Percentiles rank a stretch among this genome's conserved stretches.
These are phyloP conservation scores for Tetrapisispora arboricola DNA, from an alignment of 805 yeast genomes.

Conservation along the genomic window DNA sequence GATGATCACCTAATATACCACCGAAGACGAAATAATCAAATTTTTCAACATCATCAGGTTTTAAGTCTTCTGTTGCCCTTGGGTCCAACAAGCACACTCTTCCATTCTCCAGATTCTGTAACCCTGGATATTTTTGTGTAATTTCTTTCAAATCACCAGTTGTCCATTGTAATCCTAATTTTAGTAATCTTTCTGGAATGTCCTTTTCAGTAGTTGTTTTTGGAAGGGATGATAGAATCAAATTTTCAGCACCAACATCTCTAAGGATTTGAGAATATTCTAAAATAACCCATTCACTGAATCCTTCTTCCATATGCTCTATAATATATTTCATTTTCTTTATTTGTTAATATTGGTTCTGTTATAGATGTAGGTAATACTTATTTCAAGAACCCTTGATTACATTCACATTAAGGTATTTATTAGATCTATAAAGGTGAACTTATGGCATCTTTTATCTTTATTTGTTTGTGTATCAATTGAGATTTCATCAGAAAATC, in stretches of 20 bases:
- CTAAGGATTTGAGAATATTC: constrained; percentile 76
- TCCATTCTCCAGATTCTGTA: constrained; percentile 34
- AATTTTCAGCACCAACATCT: constrained; percentile 72
- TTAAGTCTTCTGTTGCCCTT: constrained; percentile 62
- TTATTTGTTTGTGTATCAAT: no score
- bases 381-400: no score
- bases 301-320: constrained; percentile 96
- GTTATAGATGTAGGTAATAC: no score
- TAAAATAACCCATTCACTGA: constrained; percentile 89
- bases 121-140: constrained; percentile 31
- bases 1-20: constrained; percentile 92
- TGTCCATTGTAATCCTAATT: constrained; percentile 73
- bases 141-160: constrained; percentile 52
- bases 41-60: constrained; percentile 51
- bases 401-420: no score
- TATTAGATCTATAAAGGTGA: no score
- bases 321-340: constrained; percentile 71
- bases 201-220: constrained; percentile 45
- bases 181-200: constrained; percentile 50
- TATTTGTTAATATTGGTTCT: no score
- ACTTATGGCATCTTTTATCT: no score
- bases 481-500: no score
- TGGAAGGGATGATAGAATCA: constrained; percentile 71
- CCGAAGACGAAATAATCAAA: constrained; percentile 93
- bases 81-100: constrained; percentile 85